Conservation (phyloP, 768 basidiomycete species). For the Scleroderma citrinum region DNA sequence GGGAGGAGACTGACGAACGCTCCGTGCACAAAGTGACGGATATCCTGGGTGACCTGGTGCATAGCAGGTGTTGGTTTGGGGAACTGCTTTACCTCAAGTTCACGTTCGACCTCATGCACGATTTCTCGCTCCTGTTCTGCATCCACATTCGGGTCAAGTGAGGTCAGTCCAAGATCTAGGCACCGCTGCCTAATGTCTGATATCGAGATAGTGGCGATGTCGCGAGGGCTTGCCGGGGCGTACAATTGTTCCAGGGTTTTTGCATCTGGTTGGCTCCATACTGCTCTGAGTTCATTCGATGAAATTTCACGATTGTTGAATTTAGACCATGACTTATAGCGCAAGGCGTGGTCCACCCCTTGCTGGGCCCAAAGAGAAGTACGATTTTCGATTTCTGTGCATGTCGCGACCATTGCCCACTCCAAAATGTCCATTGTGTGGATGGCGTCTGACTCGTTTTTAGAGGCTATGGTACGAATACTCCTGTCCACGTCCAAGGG, state of each 20-base stretch:
- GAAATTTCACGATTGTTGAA: conserved; percentile 1
- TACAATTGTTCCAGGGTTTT: conserved; percentile 34
- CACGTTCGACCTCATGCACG: conserved; percentile 38
- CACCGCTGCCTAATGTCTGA: conserved; percentile 13
- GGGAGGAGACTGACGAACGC: conserved; percentile 14
- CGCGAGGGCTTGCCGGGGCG: not conserved
- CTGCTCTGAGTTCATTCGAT: not conserved
- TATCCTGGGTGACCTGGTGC: conserved; percentile 18
- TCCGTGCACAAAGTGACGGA: conserved; percentile 23
- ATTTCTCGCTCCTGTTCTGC: conserved; percentile 51
- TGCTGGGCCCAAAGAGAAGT: conserved; percentile 40
- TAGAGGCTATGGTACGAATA: too few species aligned
- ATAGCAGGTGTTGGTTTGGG: conserved; percentile 15
- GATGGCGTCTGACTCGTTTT: not conserved
- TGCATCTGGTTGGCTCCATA: conserved; percentile 39
- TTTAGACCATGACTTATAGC: conserved; percentile 12
- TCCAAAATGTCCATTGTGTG: conserved; percentile 31
- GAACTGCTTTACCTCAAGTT: conserved; percentile 35
- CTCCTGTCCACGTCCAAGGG: conserved; percentile 34
- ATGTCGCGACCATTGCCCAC: conserved; percentile 43
- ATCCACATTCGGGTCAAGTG: conserved; percentile 23
- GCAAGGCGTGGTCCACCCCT: conserved; percentile 14
- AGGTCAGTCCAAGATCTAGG: conserved; percentile 8
- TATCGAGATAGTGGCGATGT: not conserved
- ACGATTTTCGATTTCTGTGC: conserved; percentile 33